These are phyloP conservation scores for Candida xiaguanensis DNA, from an alignment of 805 yeast genomes.

Conservation along the genomic window DNA sequence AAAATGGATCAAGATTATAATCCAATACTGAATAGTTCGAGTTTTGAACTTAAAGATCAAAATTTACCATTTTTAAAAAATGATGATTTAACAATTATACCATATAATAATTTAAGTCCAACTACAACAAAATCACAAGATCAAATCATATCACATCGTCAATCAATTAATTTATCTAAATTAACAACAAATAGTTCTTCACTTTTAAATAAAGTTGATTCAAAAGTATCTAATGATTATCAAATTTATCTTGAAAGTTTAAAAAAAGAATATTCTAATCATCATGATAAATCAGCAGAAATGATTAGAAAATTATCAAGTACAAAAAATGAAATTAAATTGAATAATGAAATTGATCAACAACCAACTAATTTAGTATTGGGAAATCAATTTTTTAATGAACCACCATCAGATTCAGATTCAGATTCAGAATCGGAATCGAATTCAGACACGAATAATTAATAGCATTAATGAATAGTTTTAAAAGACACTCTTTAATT, in stretches of 20 bases:
- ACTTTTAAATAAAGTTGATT: not conserved
- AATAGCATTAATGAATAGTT: too few species aligned
- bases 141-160: conserved; percentile 6
- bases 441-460: conserved; percentile 2
- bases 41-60: not conserved
- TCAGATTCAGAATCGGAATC: conserved; percentile 15
- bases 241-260: conserved; percentile 9
- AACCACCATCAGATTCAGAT: conserved; percentile 36
- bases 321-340: conserved; percentile 5
- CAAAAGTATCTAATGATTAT: conserved; percentile 9
- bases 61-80: too few species aligned
- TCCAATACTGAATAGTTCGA: conserved; percentile 1
- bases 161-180: not conserved
- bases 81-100: conserved; percentile 14
- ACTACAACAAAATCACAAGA: conserved; percentile 7
- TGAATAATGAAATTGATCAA: not conserved
- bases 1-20: conserved; percentile 10
- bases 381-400: conserved; percentile 31
- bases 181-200: not conserved
- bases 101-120: conserved; percentile 13
- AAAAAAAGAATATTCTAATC: conserved; percentile 8
- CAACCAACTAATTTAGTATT: conserved; percentile 8
- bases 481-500: too few species aligned
- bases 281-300: conserved; percentile 1
- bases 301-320: conserved; percentile 1